Percentiles rank a stretch among this genome's conserved stretches.
These are phyloP conservation scores for Paecilomyces variotii DNA, from an alignment of 2,329 filamentous ascomycete genomes.

Conservation along the genomic window DNA sequence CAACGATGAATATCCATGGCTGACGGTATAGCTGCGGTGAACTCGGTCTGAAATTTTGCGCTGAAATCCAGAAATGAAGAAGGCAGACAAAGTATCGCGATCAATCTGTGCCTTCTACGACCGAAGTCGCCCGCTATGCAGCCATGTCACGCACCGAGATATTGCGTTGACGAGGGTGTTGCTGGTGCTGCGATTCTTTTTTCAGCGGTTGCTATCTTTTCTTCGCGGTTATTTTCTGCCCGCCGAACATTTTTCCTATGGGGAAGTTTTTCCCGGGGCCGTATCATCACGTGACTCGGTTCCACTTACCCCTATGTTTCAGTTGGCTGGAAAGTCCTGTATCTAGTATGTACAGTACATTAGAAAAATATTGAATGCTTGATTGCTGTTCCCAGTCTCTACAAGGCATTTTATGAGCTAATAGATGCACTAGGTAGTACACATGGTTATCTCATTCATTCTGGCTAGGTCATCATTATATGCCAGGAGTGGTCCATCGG, in stretches of 20 bases:
- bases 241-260: slow-evolving; percentile 17
- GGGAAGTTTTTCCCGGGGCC: slow-evolving; percentile 11
- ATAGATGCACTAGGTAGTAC: too few species aligned
- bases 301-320: slow-evolving; percentile 3
- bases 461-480: too few species aligned
- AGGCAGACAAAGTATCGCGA: slow-evolving; percentile 6
- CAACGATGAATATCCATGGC: slow-evolving; percentile 94
- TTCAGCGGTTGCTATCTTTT: slow-evolving; percentile 3
- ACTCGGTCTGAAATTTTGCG: slow-evolving; percentile 7
- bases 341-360: too few species aligned
- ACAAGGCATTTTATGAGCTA: too few species aligned
- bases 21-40: slow-evolving; percentile 3
- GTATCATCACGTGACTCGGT: slow-evolving; percentile 16
- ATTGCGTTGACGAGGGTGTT: slow-evolving; percentile 9
- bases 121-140: slow-evolving; percentile 12
- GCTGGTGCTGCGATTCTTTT: slow-evolving; percentile 17
- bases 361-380: too few species aligned
- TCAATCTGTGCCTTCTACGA: slow-evolving; percentile 12
- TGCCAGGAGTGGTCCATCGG: too few species aligned
- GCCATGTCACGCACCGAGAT: slow-evolving; percentile 11
- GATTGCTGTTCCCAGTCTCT: too few species aligned
- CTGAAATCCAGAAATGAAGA: slow-evolving; percentile 5
- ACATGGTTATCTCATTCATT: too few species aligned
- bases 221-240: slow-evolving; percentile 20
- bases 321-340: neutral